A percentile compares a stretch with the other conserved stretches of the same genome.
phyloP scores from a whole-genome alignment of 2,329 filamentous ascomycete genomes.

The Aspergillus novoparasiticus region DNA sequence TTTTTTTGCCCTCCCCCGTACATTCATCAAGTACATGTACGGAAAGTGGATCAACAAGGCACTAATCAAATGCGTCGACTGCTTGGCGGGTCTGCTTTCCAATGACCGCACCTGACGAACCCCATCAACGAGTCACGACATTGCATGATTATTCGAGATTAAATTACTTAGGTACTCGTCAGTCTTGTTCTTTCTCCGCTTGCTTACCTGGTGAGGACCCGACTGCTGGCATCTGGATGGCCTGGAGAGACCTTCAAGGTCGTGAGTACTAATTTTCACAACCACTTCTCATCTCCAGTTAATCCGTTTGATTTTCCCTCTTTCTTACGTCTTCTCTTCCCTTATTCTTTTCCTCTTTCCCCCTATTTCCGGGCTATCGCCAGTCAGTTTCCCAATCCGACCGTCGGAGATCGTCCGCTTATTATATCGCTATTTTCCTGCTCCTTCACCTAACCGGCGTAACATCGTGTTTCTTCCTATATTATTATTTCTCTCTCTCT shows the following conservation, averaged over 20 bases:
- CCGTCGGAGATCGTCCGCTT: conserved; percentile 15
- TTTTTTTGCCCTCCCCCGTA: not conserved
- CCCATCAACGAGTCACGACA: conserved; percentile 11
- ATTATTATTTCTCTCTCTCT: conserved; percentile 4
- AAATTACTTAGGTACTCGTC: not conserved
- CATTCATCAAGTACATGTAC: not conserved
- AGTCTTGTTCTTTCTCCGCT: conserved; percentile 1
- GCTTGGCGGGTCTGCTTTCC: conserved; percentile 2
- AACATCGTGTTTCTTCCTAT: not conserved
- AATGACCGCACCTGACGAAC: conserved; percentile 14
- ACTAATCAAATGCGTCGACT: not conserved
- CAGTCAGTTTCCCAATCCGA: conserved; percentile 7
- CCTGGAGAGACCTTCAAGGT: not conserved
- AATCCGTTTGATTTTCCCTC: not conserved
- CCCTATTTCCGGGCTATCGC: conserved; percentile 6
- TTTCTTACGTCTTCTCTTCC: not conserved
- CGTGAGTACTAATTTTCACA: not conserved
- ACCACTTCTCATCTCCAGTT: not conserved
- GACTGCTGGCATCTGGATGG: conserved; percentile 1
- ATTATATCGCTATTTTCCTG: conserved; percentile 10
- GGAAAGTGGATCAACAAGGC: not conserved
- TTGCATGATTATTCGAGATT: conserved; percentile 18
- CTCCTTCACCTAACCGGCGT: not conserved
- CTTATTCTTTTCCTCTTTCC: not conserved
- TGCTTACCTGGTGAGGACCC: not conserved